Evolutionary conservation across 179 eudicot genomes (phyloP).

Genomic region (Kewa caespitosa): DNA sequence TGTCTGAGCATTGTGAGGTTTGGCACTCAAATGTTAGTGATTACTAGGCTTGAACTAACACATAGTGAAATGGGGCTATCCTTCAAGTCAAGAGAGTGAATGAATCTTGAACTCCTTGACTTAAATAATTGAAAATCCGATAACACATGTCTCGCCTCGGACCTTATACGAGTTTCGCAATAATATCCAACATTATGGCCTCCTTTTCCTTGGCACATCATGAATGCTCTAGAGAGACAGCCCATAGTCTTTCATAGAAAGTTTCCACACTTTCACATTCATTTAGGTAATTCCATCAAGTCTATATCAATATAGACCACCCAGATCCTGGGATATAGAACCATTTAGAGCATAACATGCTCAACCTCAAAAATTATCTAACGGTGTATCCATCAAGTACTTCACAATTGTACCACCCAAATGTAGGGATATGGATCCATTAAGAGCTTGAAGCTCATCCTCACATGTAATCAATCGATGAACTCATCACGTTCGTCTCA

Average conservation of each 20-base stretch:
- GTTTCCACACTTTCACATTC: background rate
- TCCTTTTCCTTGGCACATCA: background rate
- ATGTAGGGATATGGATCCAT: background rate
- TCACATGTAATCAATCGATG: background rate
- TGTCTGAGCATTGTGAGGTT: background rate
- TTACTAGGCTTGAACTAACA: background rate
- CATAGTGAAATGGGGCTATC: background rate
- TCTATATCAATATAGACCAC: background rate
- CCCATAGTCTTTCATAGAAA: background rate
- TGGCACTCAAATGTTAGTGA: background rate
- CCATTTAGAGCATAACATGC: background rate
- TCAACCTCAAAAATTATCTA: background rate
- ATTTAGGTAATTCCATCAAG: no score
- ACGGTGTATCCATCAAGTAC: background rate
- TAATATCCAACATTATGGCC: background rate
- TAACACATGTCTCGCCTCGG: background rate
- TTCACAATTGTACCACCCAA: background rate
- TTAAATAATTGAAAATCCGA: background rate
- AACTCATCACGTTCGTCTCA: background rate
- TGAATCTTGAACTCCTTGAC: background rate
- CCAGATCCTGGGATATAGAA: background rate
- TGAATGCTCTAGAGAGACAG: background rate
- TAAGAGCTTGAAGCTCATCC: background rate
- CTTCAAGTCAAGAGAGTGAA: background rate
- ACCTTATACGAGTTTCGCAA: background rate